phyloP scores from a whole-genome alignment of 768 basidiomycete genomes.

The Leucogyrophana mollusca region DNA sequence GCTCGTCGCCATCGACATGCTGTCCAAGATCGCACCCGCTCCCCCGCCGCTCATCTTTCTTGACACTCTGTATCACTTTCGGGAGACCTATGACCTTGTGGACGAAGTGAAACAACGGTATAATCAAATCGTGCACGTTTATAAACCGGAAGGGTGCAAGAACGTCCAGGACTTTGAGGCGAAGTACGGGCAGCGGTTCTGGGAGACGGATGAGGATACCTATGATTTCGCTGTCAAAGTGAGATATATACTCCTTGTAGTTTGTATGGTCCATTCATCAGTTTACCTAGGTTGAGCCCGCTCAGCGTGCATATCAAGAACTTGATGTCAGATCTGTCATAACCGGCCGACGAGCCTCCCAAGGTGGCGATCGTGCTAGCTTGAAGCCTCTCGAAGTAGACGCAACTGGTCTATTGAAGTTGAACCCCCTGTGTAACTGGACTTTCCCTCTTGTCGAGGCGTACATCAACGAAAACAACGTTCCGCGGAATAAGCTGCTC shows the following conservation, averaged over 20 bases:
- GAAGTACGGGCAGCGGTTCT: constrained; percentile 76
- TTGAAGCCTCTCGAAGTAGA: constrained; percentile 90
- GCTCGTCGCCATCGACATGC: constrained; percentile 91
- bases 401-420: constrained; percentile 84
- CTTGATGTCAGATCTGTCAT: constrained; percentile 84
- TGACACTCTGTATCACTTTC: constrained; percentile 96
- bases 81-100: constrained; percentile 88
- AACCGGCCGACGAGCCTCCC: constrained; percentile 91
- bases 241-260: constrained; percentile 13
- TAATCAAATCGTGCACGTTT: constrained; percentile 69
- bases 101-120: constrained; percentile 79
- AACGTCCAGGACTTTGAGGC: constrained; percentile 73
- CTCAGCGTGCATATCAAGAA: constrained; percentile 79
- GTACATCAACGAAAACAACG: constrained; percentile 78
- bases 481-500: constrained; percentile 86
- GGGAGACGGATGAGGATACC: constrained; percentile 83
- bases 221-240: constrained; percentile 96
- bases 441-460: constrained; percentile 79
- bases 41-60: constrained; percentile 90
- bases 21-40: constrained; percentile 69
- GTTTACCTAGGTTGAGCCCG: constrained; percentile 89
- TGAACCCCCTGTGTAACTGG: constrained; percentile 94
- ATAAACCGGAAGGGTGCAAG: constrained; percentile 71
- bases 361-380: constrained; percentile 85
- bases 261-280: neutral